These are phyloP conservation scores for Starmerella khaoyaiensis DNA, from an alignment of 805 yeast genomes.

Conservation along the genomic window DNA sequence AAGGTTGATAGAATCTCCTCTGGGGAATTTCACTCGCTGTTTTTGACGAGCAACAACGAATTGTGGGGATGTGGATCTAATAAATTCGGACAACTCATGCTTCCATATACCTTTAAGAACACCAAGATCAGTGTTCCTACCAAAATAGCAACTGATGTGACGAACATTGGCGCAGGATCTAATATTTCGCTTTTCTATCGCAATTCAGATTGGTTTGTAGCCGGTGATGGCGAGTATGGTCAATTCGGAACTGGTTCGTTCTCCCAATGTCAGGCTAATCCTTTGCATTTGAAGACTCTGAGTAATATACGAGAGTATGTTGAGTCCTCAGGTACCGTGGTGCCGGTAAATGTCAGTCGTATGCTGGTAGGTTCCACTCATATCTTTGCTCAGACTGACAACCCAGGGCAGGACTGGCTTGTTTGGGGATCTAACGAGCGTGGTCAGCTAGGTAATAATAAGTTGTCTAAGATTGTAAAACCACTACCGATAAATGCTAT, in stretches of 20 bases:
- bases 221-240: constrained; percentile 80
- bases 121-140: constrained; percentile 63
- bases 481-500: constrained; percentile 13
- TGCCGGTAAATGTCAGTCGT: constrained; percentile 36
- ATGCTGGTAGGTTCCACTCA: constrained; percentile 60
- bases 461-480: constrained; percentile 38
- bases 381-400: constrained; percentile 43
- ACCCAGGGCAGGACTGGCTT: constrained; percentile 35
- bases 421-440: constrained; percentile 74
- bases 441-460: constrained; percentile 82
- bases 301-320: constrained; percentile 41
- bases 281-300: constrained; percentile 43
- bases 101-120: constrained; percentile 49
- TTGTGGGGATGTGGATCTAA: constrained; percentile 84
- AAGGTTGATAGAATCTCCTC: constrained; percentile 48
- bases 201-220: constrained; percentile 34
- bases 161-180: constrained; percentile 54
- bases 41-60: constrained; percentile 49
- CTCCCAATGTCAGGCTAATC: constrained; percentile 58
- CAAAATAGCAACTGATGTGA: constrained; percentile 31
- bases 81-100: constrained; percentile 72
- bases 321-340: constrained; percentile 33
- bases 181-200: constrained; percentile 35
- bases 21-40: constrained; percentile 64
- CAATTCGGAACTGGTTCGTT: constrained; percentile 72